These are phyloP conservation scores for Madurella fahalii DNA, from an alignment of 2,329 filamentous ascomycete species.

Conservation along the genomic window DNA sequence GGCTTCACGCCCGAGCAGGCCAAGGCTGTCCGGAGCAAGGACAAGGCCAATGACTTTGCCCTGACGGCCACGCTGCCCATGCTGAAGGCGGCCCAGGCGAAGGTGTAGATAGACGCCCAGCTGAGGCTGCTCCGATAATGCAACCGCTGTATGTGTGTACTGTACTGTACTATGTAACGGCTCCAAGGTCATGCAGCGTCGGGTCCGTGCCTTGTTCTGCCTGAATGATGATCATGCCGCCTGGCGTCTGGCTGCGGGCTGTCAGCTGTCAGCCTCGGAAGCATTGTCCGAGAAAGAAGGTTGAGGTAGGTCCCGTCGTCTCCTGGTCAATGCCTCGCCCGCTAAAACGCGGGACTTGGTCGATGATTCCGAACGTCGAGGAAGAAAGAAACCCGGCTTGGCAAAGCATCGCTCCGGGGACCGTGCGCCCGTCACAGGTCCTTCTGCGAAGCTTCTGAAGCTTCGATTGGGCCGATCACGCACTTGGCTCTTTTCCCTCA, in stretches of 20 bases:
- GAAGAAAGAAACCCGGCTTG: conserved; percentile 11
- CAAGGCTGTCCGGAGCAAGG: conserved; percentile 65
- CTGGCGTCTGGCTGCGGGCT: too few relatives aligned
- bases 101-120: conserved; percentile 27
- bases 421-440: conserved; percentile 19
- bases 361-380: background rate
- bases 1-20: conserved; percentile 81
- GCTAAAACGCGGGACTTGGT: background rate
- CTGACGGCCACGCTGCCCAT: conserved; percentile 61
- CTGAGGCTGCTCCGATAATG: background rate
- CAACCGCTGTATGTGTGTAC: background rate
- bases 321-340: background rate
- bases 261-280: too few relatives aligned
- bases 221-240: too few relatives aligned
- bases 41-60: conserved; percentile 65
- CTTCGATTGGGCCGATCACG: conserved; percentile 28
- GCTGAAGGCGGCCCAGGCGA: conserved; percentile 59
- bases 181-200: too few relatives aligned
- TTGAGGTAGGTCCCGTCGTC: too few relatives aligned
- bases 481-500: conserved; percentile 5
- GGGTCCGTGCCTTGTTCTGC: too few relatives aligned
- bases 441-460: conserved; percentile 27
- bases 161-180: too few relatives aligned
- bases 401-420: background rate
- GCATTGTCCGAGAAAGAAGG: too few relatives aligned